Percentiles rank a stretch among this genome's conserved stretches.
These are phyloP conservation scores for Yamadazyma endophytica DNA, from an alignment of 805 yeast species.

Conservation along the genomic window DNA sequence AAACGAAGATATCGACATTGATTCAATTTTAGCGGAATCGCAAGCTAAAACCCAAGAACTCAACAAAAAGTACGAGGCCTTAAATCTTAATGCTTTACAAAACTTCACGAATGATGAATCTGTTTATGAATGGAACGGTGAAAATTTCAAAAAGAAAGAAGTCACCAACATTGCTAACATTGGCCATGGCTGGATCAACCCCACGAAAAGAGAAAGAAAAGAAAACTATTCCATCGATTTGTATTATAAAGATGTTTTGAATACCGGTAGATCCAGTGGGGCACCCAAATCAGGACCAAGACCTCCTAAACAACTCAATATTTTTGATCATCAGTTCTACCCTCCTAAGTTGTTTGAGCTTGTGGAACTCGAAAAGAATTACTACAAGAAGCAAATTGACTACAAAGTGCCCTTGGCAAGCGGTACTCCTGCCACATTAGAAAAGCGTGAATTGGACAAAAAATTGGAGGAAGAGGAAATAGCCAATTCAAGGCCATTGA, in stretches of 20 bases:
- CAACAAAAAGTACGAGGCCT: slow-evolving; percentile 57
- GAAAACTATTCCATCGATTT: slow-evolving; percentile 84
- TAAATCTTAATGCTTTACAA: slow-evolving; percentile 75
- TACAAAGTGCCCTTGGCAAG: slow-evolving; percentile 61
- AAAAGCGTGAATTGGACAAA: slow-evolving; percentile 38
- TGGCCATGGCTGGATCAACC: slow-evolving; percentile 72
- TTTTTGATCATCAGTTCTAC: slow-evolving; percentile 89
- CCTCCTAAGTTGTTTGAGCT: slow-evolving; percentile 72
- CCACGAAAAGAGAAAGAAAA: slow-evolving; percentile 79
- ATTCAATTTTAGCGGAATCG: slow-evolving; percentile 53
- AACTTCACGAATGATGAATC: slow-evolving; percentile 63
- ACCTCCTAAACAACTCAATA: slow-evolving; percentile 78
- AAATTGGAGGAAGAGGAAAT: slow-evolving; percentile 68
- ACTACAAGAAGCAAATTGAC: slow-evolving; percentile 63
- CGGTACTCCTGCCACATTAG: slow-evolving; percentile 39
- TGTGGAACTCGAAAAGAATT: slow-evolving; percentile 76
- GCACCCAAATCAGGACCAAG: slow-evolving; percentile 57
- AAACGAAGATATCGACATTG: slow-evolving; percentile 56
- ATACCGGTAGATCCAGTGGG: slow-evolving; percentile 35
- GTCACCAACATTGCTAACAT: slow-evolving; percentile 45
- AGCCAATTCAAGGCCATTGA: slow-evolving; percentile 71
- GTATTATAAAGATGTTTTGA: slow-evolving; percentile 77
- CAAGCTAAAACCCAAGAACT: slow-evolving; percentile 61
- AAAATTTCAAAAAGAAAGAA: slow-evolving; percentile 64
- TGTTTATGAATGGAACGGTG: slow-evolving; percentile 87